Evolutionary conservation across 1,284 basidiomycete species (phyloP).

Genomic region (Microbotryum violaceum): DNA sequence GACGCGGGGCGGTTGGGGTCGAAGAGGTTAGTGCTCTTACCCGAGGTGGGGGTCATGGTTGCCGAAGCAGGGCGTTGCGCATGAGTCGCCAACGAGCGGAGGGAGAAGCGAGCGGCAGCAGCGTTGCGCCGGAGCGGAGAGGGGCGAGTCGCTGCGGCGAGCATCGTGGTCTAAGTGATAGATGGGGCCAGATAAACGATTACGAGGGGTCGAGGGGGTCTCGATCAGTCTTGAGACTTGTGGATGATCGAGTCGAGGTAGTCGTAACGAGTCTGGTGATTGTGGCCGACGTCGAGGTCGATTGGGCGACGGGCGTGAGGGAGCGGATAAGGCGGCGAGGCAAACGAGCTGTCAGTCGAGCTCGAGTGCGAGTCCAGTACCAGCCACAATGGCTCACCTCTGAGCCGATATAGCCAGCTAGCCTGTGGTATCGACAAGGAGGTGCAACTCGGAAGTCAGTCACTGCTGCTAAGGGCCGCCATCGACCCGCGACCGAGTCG

Average conservation of each 20-base stretch:
- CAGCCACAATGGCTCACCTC: not conserved
- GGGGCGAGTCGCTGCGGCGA: not conserved
- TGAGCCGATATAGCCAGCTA: constrained; percentile 1
- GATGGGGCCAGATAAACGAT: not conserved
- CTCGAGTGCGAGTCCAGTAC: not conserved
- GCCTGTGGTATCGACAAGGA: not conserved
- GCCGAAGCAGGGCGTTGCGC: constrained; percentile 8
- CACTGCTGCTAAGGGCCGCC: not conserved
- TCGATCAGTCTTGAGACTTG: constrained; percentile 4
- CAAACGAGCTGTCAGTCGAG: not conserved
- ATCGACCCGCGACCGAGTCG: too few relatives aligned
- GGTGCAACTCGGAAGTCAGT: not conserved
- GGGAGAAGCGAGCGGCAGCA: not conserved
- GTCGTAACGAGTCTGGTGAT: constrained; percentile 3
- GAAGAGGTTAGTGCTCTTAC: constrained; percentile 22
- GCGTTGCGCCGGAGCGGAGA: not conserved
- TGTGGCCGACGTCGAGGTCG: not conserved
- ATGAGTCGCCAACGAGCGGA: constrained; percentile 1
- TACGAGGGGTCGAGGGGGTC: not conserved
- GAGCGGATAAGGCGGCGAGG: not conserved
- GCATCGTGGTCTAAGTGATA: not conserved
- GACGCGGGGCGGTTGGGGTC: constrained; percentile 57
- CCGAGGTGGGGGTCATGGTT: constrained; percentile 21
- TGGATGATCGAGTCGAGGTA: constrained; percentile 5
- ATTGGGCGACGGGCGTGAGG: not conserved